Conservation (phyloP, 306 rosid species). For the Geum urbanum region DNA sequence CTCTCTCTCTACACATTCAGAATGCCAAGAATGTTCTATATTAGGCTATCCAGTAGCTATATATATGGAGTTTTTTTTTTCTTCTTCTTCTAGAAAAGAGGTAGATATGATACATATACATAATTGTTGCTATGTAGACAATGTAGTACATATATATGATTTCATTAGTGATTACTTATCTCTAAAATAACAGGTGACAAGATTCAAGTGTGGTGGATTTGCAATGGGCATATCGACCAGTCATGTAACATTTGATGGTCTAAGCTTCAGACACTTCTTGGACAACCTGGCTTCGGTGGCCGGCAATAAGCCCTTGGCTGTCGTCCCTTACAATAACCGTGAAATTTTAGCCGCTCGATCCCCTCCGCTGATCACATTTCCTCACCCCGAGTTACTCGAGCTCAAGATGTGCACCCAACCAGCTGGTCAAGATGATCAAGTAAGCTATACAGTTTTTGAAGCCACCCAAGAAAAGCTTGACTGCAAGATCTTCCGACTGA, state of each 20-base stretch:
- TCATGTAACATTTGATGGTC: constrained; percentile 56
- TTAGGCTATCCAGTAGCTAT: too few relatives aligned
- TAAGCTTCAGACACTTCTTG: constrained; percentile 56
- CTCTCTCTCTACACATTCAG: too few relatives aligned
- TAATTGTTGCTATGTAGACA: too few relatives aligned
- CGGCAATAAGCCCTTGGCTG: constrained; percentile 40
- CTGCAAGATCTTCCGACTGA: constrained; percentile 45
- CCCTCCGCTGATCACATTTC: constrained; percentile 57
- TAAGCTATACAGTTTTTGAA: constrained; percentile 37
- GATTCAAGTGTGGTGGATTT: constrained; percentile 70
- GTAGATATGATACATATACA: too few relatives aligned
- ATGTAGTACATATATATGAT: too few relatives aligned
- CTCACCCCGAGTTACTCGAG: constrained; percentile 59
- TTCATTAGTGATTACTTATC: background rate
- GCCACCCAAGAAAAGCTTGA: constrained; percentile 44
- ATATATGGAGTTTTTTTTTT: too few relatives aligned
- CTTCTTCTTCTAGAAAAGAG: too few relatives aligned
- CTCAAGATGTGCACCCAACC: constrained; percentile 8
- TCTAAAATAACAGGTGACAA: constrained; percentile 39
- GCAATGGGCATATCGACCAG: constrained; percentile 53
- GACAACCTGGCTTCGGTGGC: constrained; percentile 63
- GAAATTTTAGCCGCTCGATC: constrained; percentile 65
- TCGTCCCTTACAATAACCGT: constrained; percentile 49
- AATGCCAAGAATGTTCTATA: too few relatives aligned
- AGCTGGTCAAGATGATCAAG: background rate